Conservation (phyloP, 306 rosid species). For the Malus sieversii region DNA sequence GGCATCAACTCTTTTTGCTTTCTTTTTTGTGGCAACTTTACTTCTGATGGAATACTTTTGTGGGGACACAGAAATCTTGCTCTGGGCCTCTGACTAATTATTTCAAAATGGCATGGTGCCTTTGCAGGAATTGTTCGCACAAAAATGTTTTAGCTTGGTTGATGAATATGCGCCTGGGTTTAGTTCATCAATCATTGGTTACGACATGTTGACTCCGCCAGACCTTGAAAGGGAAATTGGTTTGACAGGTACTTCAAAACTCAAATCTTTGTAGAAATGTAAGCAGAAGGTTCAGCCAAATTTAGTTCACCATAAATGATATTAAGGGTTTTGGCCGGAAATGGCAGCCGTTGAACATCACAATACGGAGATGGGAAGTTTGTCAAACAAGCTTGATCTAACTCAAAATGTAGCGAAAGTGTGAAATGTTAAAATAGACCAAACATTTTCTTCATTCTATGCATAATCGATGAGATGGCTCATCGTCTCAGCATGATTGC, state of each 20-base stretch:
- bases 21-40: not conserved
- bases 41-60: too few species aligned
- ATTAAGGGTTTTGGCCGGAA: not conserved
- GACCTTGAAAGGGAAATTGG: conserved; percentile 94
- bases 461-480: not conserved
- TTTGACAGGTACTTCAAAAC: conserved; percentile 55
- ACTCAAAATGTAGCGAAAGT: not conserved
- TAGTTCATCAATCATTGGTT: conserved; percentile 66
- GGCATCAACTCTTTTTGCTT: not conserved
- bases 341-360: not conserved
- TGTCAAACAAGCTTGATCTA: not conserved
- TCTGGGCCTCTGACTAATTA: not conserved
- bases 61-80: too few species aligned
- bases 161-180: conserved; percentile 93
- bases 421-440: not conserved
- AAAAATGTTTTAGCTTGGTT: conserved; percentile 62
- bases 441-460: too few species aligned
- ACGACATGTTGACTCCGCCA: conserved; percentile 93
- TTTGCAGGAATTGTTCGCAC: conserved; percentile 62
- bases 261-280: not conserved
- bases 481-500: too few species aligned
- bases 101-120: not conserved
- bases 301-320: not conserved
- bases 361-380: not conserved
- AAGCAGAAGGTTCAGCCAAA: not conserved